A percentile compares a stretch with the other conserved stretches of the same genome.
These are phyloP conservation scores for Pichia pseudocactophila DNA, from an alignment of 805 yeast genomes.

Conservation along the genomic window DNA sequence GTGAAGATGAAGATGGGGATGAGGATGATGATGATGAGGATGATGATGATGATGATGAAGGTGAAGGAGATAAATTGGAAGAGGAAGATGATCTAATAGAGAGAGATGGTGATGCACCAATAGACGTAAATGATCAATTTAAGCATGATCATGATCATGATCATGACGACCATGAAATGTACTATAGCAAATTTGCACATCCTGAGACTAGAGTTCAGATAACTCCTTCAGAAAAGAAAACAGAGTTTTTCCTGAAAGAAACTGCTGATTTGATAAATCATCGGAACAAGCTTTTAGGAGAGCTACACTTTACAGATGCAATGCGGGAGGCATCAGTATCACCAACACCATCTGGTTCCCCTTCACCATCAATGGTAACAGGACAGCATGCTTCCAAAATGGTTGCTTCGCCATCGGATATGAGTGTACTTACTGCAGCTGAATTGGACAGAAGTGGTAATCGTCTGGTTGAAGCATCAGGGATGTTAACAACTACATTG, in stretches of 20 bases:
- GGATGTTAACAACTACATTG: no score
- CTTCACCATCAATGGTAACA: background rate
- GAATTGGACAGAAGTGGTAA: no score
- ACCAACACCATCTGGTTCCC: background rate
- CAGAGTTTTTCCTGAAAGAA: conserved; percentile 17
- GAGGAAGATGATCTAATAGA: background rate
- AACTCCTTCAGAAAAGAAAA: background rate
- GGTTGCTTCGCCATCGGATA: conserved; percentile 1
- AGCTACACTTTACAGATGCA: conserved; percentile 30
- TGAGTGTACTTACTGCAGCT: conserved; percentile 1
- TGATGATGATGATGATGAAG: background rate
- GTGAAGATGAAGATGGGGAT: background rate
- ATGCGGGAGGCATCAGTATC: conserved; percentile 5
- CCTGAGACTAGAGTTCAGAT: background rate
- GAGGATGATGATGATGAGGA: background rate
- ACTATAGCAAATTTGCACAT: no score
- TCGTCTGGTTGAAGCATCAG: no score
- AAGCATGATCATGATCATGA: no score
- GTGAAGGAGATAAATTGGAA: background rate
- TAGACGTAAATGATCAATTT: background rate
- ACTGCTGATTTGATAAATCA: conserved; percentile 36
- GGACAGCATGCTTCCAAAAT: background rate
- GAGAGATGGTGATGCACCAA: no score
- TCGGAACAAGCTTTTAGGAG: conserved; percentile 34
- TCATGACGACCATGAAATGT: no score